Evolutionary conservation across 345 rosid genomes (phyloP), one percentile per base, ranked within the genome.

Genomic region (Acer campestre): DNA sequence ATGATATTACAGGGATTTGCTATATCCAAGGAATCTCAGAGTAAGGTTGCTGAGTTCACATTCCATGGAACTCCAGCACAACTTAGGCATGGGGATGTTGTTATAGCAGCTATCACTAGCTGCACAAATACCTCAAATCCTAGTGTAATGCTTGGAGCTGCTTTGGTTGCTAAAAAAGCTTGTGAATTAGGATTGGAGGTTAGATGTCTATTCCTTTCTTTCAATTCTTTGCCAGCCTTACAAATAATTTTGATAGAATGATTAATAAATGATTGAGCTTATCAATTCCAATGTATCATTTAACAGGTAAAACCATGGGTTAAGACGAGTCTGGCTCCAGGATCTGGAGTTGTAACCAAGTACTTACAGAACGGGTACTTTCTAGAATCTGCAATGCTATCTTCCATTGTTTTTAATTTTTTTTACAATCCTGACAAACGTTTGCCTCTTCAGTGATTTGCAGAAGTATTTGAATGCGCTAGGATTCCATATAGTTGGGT

Each of bases 101-200:
- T 95, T 76, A 95, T 95, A 74, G 98, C 98, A 71, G 97, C 98
- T 53, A 93, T 95, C 84, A 95, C 98, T 49, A 95, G 98, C 88
- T 95, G 98, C 90, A 93, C 98, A 42, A 95, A 95, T 81, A 95
- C 98, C 66, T 95, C 98, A 77, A 95, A 95, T 80, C 98, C 98
- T 4, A 95, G 94, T 82, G 98, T 95, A 14, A 91, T 95, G 97
- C 98, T 95, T 78, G 98, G 98, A 74, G 97, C 97, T 81, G 98
- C 95, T 75, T 78, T 95, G 89, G 98, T 91, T 80, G 98, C 98
- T 8, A 91, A 87, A 84, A 95, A 95, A 77, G 98, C 98, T 59
- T 93, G 93, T 79, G 98, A 93, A 10, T 80, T 89, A 65, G 98
- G 97, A 77, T 80, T 93, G 84, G 90, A 91, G 93, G 98, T 94